phyloP scores from a whole-genome alignment of 495 filamentous ascomycete genomes.

The Xylaria grammica region DNA sequence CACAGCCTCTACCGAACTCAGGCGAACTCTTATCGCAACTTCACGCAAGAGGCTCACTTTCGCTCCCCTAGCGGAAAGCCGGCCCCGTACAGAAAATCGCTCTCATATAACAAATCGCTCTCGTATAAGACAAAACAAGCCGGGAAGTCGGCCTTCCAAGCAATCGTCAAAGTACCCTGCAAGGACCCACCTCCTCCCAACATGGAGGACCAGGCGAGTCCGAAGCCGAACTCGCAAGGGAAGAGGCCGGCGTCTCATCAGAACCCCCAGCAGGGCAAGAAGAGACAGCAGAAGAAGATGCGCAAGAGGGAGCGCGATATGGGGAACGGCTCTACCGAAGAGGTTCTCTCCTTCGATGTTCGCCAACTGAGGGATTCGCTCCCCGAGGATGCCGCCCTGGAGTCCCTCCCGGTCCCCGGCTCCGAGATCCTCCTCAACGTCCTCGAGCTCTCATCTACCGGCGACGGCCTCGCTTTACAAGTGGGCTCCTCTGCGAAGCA shows the following conservation, averaged over 20 bases:
- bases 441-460: constrained; percentile 80
- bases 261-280: constrained; percentile 30
- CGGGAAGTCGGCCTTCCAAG: not conserved
- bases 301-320: constrained; percentile 54
- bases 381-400: constrained; percentile 30
- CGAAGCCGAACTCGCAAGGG: not conserved
- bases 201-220: not conserved
- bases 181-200: not conserved
- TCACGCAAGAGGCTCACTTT: not conserved
- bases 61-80: not conserved
- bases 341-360: constrained; percentile 76
- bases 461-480: constrained; percentile 78
- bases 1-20: not conserved
- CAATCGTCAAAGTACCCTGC: no score
- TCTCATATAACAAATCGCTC: no score
- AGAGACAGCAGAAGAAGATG: constrained; percentile 46
- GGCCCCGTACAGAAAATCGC: no score
- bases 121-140: not conserved
- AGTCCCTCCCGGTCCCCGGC: constrained; percentile 65
- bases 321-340: constrained; percentile 67
- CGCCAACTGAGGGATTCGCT: constrained; percentile 63
- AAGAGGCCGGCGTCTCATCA: constrained; percentile 12
- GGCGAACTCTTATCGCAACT: not conserved
- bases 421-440: constrained; percentile 81
- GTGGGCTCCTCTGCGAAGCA: constrained; percentile 60